Conservation (phyloP, 257 asterid genomes). For the Penstemon davidsonii region DNA sequence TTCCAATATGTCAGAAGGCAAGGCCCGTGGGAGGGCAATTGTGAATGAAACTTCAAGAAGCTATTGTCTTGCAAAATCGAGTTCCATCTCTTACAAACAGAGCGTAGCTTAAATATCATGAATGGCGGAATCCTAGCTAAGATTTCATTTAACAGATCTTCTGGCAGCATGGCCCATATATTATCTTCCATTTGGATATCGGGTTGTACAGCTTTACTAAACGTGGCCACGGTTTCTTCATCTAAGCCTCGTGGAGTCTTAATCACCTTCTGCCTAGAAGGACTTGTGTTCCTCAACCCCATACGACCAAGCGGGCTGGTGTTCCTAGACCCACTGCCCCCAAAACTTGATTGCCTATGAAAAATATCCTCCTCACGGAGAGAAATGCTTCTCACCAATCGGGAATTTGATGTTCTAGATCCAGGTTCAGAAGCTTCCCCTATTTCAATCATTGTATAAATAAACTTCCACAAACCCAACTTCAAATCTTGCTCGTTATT, state of each 20-base stretch:
- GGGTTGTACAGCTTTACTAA: slow-evolving; percentile 60
- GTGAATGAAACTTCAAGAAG: slow-evolving; percentile 91
- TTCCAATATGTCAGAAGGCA: slow-evolving; percentile 93
- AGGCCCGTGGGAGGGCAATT: slow-evolving; percentile 95
- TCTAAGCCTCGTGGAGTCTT: slow-evolving; percentile 98
- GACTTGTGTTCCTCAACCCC: slow-evolving; percentile 89
- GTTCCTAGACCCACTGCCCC: slow-evolving; percentile 70
- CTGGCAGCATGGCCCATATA: slow-evolving; percentile 97
- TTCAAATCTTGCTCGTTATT: slow-evolving; percentile 16
- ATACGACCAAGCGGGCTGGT: slow-evolving; percentile 83
- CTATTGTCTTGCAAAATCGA: slow-evolving; percentile 82
- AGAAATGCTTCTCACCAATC: slow-evolving; percentile 53
- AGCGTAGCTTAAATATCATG: slow-evolving; percentile 86
- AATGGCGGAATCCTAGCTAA: slow-evolving; percentile 96
- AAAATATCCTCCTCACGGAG: slow-evolving; percentile 57
- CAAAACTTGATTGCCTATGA: slow-evolving; percentile 64
- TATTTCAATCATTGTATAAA: slow-evolving; percentile 38
- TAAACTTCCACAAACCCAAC: slow-evolving; percentile 18
- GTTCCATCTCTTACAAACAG: slow-evolving; percentile 96
- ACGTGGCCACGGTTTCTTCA: slow-evolving; percentile 81
- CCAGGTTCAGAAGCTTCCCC: slow-evolving; percentile 68
- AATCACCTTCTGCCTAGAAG: slow-evolving; percentile 74
- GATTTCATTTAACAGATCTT: slow-evolving; percentile 85
- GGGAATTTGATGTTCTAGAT: slow-evolving; percentile 41
- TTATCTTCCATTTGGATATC: slow-evolving; percentile 95